Percentiles rank a stretch among this genome's conserved stretches.
phyloP scores from a whole-genome alignment of 2,329 filamentous ascomycete genomes.

The Camillea tinctor region DNA sequence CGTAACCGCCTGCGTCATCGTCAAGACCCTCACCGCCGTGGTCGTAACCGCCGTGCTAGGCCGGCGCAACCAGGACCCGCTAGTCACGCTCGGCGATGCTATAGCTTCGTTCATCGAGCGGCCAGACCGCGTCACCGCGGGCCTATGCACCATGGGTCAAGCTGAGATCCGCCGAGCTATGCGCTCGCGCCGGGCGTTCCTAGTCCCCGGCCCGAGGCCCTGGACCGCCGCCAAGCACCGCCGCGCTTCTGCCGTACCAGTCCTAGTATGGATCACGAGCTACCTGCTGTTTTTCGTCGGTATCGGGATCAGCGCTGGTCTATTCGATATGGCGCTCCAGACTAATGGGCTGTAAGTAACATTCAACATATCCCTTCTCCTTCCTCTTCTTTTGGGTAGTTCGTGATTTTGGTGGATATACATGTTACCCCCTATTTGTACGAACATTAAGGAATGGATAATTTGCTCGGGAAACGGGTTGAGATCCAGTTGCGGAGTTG shows the following conservation, averaged over 20 bases:
- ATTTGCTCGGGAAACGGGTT: too few relatives aligned
- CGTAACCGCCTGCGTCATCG: slow-evolving; percentile 34
- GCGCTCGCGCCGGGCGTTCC: not conserved
- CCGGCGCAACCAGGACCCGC: slow-evolving; percentile 38
- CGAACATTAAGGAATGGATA: too few relatives aligned
- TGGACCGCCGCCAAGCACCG: slow-evolving; percentile 8
- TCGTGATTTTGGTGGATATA: too few relatives aligned
- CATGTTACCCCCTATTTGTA: too few relatives aligned
- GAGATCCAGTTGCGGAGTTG: too few relatives aligned
- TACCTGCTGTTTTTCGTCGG: not conserved
- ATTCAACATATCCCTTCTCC: too few relatives aligned
- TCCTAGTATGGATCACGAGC: not conserved
- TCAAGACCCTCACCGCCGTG: slow-evolving; percentile 40
- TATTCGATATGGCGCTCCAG: not conserved
- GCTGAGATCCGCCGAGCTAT: slow-evolving; percentile 7
- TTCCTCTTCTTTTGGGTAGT: not conserved
- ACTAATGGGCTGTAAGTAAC: not conserved
- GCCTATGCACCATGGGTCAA: slow-evolving; percentile 19
- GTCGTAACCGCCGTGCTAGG: slow-evolving; percentile 27
- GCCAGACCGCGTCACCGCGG: slow-evolving; percentile 42
- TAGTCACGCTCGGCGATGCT: slow-evolving; percentile 51
- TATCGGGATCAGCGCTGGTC: not conserved
- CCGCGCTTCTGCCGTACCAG: slow-evolving; percentile 2
- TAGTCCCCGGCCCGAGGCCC: slow-evolving; percentile 9
- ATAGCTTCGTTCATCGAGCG: slow-evolving; percentile 48